Conservation (phyloP, 2,329 filamentous ascomycete genomes). For the Xylaria sp. region DNA sequence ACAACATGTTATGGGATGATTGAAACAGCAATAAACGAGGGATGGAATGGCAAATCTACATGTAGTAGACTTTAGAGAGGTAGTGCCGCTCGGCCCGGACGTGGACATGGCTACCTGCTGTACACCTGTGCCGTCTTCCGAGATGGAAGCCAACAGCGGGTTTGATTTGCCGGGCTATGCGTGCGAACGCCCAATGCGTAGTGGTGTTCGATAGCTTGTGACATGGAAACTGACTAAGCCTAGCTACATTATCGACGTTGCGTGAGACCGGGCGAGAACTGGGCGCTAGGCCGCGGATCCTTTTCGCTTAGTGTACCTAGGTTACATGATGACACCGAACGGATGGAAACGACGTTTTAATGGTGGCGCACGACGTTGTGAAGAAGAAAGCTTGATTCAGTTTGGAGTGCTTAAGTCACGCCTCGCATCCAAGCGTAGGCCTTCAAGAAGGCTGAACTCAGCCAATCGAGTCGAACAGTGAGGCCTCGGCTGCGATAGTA, state of each 20-base stretch:
- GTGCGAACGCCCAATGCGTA: background rate
- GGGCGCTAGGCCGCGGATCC: no score
- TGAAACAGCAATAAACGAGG: background rate
- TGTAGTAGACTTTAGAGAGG: no score
- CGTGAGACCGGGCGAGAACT: no score
- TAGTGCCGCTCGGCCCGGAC: conserved; percentile 19
- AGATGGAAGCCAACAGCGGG: conserved; percentile 1
- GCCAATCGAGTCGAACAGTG: no score
- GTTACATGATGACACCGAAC: background rate
- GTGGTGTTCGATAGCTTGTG: no score
- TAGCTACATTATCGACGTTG: no score
- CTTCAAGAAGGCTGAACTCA: no score
- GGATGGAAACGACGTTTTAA: background rate
- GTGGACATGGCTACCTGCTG: background rate
- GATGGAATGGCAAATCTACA: no score
- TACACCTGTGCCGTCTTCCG: conserved; percentile 22
- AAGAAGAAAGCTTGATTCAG: background rate
- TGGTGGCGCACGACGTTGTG: background rate
- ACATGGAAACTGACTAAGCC: no score
- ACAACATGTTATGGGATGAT: background rate
- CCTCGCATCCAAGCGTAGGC: background rate
- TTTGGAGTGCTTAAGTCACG: background rate
- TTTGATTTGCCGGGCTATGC: conserved; percentile 13
- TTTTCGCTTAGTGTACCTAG: no score
- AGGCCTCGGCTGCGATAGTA: no score